Conservation (phyloP, 768 basidiomycete species). For the Thelephora ganbajun region DNA sequence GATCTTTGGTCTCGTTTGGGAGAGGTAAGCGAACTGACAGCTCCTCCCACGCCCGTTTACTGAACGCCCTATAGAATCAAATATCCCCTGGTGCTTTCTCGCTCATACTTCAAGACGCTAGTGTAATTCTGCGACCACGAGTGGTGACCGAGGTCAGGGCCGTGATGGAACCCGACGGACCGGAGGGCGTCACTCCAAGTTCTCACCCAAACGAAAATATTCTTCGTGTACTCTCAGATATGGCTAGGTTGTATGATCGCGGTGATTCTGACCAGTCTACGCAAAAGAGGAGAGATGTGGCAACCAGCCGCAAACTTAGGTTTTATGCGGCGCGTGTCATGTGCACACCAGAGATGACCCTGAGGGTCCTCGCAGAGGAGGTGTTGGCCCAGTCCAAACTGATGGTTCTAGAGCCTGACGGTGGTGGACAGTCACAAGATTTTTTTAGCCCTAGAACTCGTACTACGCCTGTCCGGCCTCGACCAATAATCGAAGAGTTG, state of each 20-base stretch:
- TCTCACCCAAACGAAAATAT: conserved; percentile 26
- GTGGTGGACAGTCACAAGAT: no score
- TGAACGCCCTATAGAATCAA: conserved; percentile 13
- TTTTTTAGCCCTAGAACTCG: no score
- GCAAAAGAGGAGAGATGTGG: not conserved
- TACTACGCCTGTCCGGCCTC: no score
- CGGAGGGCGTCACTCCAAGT: not conserved
- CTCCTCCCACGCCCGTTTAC: not conserved
- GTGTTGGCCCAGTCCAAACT: conserved; percentile 14
- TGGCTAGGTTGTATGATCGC: conserved; percentile 26
- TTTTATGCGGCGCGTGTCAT: conserved; percentile 58
- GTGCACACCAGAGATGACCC: conserved; percentile 28
- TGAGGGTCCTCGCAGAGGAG: conserved; percentile 31
- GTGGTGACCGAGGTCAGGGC: conserved; percentile 13
- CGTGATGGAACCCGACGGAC: not conserved
- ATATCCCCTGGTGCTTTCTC: conserved; percentile 28
- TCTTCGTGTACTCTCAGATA: conserved; percentile 42
- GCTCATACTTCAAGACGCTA: conserved; percentile 43
- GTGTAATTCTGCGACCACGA: conserved; percentile 35
- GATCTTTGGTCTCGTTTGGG: conserved; percentile 56
- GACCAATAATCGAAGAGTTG: no score
- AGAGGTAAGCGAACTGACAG: conserved; percentile 23
- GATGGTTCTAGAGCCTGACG: conserved; percentile 5
- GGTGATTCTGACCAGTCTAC: not conserved
- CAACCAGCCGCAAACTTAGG: conserved; percentile 34